phyloP scores from a whole-genome alignment of 73 alveolate species.

The Paramecium pentaurelia region DNA sequence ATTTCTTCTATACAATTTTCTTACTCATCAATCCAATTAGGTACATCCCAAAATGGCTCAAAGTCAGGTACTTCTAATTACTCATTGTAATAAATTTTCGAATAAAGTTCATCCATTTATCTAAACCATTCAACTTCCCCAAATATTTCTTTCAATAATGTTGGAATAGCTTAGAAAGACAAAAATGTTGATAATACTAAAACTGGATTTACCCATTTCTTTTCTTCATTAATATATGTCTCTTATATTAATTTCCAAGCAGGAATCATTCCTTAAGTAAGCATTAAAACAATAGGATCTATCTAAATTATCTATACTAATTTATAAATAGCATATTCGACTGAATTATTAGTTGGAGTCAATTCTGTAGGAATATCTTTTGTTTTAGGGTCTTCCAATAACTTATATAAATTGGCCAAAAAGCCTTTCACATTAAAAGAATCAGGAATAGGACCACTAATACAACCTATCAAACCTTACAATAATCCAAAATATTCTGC shows the following conservation, averaged over 20 bases:
- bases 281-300: not conserved
- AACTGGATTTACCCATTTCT: conserved; percentile 33
- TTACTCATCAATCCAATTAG: not conserved
- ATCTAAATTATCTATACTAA: not conserved
- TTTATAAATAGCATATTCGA: not conserved
- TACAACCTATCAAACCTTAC: conserved; percentile 9
- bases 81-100: not conserved
- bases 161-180: not conserved
- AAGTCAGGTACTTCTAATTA: not conserved
- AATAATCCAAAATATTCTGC: not conserved
- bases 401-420: not conserved
- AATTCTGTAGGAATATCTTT: not conserved
- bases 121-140: not conserved
- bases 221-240: not conserved
- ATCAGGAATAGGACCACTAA: not conserved
- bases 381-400: not conserved
- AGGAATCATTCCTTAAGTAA: not conserved
- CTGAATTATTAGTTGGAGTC: not conserved
- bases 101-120: not conserved
- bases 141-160: conserved; percentile 1
- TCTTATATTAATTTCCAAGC: conserved; percentile 13
- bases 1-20: not conserved
- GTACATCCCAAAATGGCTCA: not conserved
- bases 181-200: not conserved
- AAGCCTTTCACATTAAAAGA: not conserved